Percentiles rank a stretch among this genome's conserved stretches.
Conservation (phyloP, 805 yeast species). For the Sungouiozyma intestinalis region DNA sequence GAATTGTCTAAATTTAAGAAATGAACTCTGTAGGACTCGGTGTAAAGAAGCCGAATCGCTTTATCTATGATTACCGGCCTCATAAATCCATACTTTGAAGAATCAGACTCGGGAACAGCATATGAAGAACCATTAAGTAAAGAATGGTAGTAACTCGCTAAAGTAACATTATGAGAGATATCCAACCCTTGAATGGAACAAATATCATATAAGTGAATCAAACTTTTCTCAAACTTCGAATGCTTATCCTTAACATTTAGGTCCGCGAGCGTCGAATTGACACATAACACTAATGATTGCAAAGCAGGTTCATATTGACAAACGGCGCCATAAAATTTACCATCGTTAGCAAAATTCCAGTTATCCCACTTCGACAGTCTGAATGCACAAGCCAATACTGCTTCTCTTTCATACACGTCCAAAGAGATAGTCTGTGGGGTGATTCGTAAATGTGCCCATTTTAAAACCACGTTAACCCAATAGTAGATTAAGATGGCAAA, state of each 20-base stretch:
- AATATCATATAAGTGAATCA: neutral
- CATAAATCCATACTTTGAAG: conserved; percentile 1
- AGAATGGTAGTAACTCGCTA: conserved; percentile 5
- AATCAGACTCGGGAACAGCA: neutral
- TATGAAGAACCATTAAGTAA: conserved; percentile 12
- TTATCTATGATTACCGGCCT: conserved; percentile 9
- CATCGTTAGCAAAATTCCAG: neutral
- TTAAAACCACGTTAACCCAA: neutral
- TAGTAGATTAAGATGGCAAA: neutral
- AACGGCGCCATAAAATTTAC: neutral
- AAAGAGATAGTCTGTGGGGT: neutral
- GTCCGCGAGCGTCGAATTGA: neutral
- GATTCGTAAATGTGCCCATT: neutral
- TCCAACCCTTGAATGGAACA: neutral
- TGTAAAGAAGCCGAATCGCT: conserved; percentile 4
- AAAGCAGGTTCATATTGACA: neutral
- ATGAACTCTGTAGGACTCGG: conserved; percentile 12
- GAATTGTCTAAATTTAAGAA: conserved; percentile 14
- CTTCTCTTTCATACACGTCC: neutral
- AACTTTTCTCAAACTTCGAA: neutral
- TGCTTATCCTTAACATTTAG: neutral
- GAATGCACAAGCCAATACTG: neutral
- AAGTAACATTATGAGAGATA: neutral
- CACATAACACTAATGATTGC: neutral
- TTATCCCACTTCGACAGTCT: neutral